Evolutionary conservation across 2,329 filamentous ascomycete genomes (phyloP), one percentile per base, ranked within the genome.

Genomic region (Thermochaetoides dissita): DNA sequence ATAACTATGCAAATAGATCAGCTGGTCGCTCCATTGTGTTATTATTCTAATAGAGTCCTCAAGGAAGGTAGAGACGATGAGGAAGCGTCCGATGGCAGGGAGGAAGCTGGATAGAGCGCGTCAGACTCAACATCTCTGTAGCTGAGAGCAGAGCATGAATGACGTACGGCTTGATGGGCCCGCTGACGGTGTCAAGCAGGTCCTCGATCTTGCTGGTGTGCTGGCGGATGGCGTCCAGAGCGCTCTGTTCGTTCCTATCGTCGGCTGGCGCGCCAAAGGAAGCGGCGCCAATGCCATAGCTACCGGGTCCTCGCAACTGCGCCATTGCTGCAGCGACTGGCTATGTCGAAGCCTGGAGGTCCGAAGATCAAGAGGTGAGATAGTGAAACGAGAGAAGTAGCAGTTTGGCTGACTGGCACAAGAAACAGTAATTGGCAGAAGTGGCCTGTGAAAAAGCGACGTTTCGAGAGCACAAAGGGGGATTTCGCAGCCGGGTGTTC

Each of bases 181-280:
- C 89, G 57, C 86, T 82, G 57, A 87, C 53, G 29, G 76, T 84
- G 64, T 96, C 91, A 59, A 98, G 65, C 60, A 84, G 67, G 61
- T 98, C 91, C 68, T 98, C 91, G 52, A 98, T 89, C 74, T 95
- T 96, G 80, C 84, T 94, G 40, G 91, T 98, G 65, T 96, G 88
- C 62, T 87, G 78, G 50, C 91, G 76, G 59, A 98, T 86, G 55
- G 85, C 75, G 62, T 95, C 91, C 53, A 98, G 76, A 44, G 82
- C 79, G 62, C 77, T 85, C 38, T 87, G 80, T 58, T 72, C 74
- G 17, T 43, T 34, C 44, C 70, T 74, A 45, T 71, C 75, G 52
- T 81, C 73, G 52, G 55, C 67, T 46, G 69, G 69, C 38, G 72
- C 75, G 49, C 75, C 79, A 56, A 86, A 88, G 50, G 79, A 76